Evolutionary conservation across 2,329 filamentous ascomycete species (phyloP).

Genomic region (Ophiostoma sp.): DNA sequence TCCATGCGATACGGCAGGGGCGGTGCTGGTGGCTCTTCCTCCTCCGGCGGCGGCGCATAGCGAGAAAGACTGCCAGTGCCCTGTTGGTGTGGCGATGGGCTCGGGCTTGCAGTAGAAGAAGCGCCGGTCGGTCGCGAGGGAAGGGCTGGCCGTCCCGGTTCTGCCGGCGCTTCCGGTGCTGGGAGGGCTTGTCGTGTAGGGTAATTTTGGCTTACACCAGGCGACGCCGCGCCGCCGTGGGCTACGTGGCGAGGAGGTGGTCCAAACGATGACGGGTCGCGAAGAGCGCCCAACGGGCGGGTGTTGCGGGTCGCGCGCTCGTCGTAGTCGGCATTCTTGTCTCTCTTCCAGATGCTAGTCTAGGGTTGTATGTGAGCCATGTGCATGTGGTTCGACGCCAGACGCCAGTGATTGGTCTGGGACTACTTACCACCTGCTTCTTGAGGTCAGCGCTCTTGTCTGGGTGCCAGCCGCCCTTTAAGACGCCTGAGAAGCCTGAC

Average conservation of each 20-base stretch:
- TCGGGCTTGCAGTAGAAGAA: neutral
- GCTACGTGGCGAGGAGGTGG: constrained; percentile 66
- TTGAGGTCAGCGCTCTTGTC: constrained; percentile 43
- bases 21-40: constrained; percentile 44
- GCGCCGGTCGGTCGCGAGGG: constrained; percentile 18
- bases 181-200: constrained; percentile 31
- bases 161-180: constrained; percentile 17
- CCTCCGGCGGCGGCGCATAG: constrained; percentile 29
- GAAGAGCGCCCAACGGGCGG: constrained; percentile 62
- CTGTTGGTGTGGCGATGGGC: neutral
- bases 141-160: constrained; percentile 7
- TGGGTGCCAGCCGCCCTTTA: constrained; percentile 42
- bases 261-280: constrained; percentile 71
- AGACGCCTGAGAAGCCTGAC: constrained; percentile 36
- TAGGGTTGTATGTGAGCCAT: constrained; percentile 8
- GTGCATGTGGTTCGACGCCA: no score
- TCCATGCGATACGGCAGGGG: constrained; percentile 63
- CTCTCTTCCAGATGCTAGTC: constrained; percentile 31
- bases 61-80: constrained; percentile 22
- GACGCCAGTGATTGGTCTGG: no score
- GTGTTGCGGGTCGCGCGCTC: constrained; percentile 37
- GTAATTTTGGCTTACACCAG: constrained; percentile 13
- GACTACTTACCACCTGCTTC: constrained; percentile 42
- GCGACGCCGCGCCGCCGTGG: constrained; percentile 24
- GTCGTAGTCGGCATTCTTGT: constrained; percentile 30